phyloP scores from a whole-genome alignment of 495 filamentous ascomycete species.

The Neurospora pannonica region DNA sequence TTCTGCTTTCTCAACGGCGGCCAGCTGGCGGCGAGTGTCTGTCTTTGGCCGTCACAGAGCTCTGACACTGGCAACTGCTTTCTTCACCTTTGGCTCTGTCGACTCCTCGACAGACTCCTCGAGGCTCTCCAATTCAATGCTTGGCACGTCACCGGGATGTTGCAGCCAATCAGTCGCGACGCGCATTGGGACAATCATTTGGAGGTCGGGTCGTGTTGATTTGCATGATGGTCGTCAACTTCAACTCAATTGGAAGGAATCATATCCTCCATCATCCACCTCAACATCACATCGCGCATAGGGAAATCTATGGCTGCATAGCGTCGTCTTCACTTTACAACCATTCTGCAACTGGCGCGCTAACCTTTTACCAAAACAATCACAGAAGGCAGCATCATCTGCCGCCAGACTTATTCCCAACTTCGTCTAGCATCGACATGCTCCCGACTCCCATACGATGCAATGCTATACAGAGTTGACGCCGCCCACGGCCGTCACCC shows the following conservation, averaged over 20 bases:
- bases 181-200: background rate
- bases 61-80: background rate
- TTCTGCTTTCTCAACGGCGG: background rate
- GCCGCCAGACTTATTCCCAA: background rate
- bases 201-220: background rate
- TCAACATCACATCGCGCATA: background rate
- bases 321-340: background rate
- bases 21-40: background rate
- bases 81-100: background rate
- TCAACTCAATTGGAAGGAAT: background rate
- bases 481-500: conserved; percentile 85
- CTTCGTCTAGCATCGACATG: conserved; percentile 15
- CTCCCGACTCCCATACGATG: conserved; percentile 24
- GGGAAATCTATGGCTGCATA: background rate
- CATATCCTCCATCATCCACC: background rate
- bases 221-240: background rate
- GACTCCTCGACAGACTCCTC: too few species aligned
- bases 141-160: background rate
- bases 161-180: background rate
- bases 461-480: conserved; percentile 82
- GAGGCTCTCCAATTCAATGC: background rate
- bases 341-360: background rate
- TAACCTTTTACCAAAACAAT: background rate
- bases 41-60: background rate
- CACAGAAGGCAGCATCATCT: background rate